Base-by-base conservation (phyloP, 2,329 filamentous ascomycete genomes). In the Diaporthe aspalathi region DNA sequence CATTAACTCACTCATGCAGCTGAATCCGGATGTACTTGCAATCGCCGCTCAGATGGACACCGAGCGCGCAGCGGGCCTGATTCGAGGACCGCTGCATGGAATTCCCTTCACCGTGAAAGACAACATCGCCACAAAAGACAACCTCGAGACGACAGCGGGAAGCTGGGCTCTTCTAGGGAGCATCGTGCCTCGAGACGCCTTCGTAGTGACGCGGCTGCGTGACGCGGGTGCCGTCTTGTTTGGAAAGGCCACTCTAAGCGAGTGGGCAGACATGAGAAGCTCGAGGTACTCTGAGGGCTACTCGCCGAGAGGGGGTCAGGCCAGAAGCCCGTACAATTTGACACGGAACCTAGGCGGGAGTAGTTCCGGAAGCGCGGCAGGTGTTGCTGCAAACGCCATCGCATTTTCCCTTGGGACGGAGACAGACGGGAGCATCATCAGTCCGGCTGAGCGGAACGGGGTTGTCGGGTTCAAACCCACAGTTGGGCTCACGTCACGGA, bases 41-140 rank as follows among this genome's bases (percentile, higher is more conserved):
- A 93, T 94, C 70, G 92, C 92, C 4, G 81, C 81, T 6, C 77
- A 83, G 17, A 82, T 90, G 38, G 92, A 94, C 75, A 78, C 77
- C 0, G 91, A 94, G 79, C 86, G 92, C 22, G 77, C 78, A 16
- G 76, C 81, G 1, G 90, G 90, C 29, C 83, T 81, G 49, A 79
- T 90, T 12, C 86, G 90, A n/a, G 87, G 91, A 1, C 89, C 89
- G 1, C 84, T 95, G 1, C 92, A 94, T 78, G 92, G 92, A 3
- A 93, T 95, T 53, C 92, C 93, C 0, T 93, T 93, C 78, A 83
- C 92, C 2, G 88, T 94, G 74, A 94, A 94, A 80, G 92, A 94
- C 77, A 92, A 91, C 77, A 91, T 93, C 68, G 90, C 85, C 29
- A 89, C 87, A 11, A 89, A 89, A 74, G 92, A 94, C 78, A 86